Evolutionary conservation across 2,329 filamentous ascomycete genomes (phyloP), one percentile per base, ranked within the genome.

Genomic region (Atkinsonella hypoxylon): DNA sequence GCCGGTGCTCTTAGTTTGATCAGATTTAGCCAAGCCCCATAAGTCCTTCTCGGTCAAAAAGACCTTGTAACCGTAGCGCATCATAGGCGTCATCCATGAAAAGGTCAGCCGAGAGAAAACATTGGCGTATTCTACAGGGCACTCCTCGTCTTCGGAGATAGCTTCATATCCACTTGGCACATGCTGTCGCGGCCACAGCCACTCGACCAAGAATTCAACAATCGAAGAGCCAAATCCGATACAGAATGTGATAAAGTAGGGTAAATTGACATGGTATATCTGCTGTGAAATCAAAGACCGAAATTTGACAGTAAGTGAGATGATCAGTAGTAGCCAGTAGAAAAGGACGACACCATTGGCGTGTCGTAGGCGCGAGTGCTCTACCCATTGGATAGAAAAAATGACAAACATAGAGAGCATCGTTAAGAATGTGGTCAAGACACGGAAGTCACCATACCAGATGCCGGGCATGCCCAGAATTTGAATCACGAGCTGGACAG

Each of bases 71-170:
- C 93, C 93, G 62, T 85, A 85, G 63, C 83, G 89, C 93, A 98
- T 98, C 79, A 98, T 72, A 0, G 93, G 90, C 0, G 93, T 97
- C 91, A 98, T 96, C 93, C 93, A 98, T 50, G 86, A 84, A 67
- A 98, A 98, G 0, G 91, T 95, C 44, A 98, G 76, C 47, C 87
- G 81, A 4, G 91, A 95, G 70, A 98, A 98, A 48, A 97, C 76
- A 53, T 91, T 89, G 12, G 93, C 90, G 65, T 95, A 95, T 68
- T 97, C 90, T 55, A 87, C 82, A 0, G 86, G 86, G 51, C 80
- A 83, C 58, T 83, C 78, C 40, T 77, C 78, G 51, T 81, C 77
- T 36, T 81, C 78, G 17, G 76, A 65, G 50, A 82, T 68, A 20
- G 71, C 77, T 51, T 76, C 72, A 59, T 83, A 83, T 32, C 67